phyloP scores from a whole-genome alignment of 768 basidiomycete genomes.

The Russula emetica region DNA sequence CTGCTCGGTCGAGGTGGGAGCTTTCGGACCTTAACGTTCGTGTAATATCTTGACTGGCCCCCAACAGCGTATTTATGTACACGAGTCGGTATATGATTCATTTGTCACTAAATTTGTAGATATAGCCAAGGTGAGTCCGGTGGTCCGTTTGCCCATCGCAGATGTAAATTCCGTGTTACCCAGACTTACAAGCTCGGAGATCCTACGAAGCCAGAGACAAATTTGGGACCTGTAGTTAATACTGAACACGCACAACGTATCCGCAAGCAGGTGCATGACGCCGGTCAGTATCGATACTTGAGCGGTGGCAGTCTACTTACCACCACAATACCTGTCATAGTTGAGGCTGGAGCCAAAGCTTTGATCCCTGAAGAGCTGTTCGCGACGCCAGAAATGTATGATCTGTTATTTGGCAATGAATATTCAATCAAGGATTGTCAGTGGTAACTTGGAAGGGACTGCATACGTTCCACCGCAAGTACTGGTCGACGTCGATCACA shows the following conservation, averaged over 20 bases:
- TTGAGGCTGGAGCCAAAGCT: constrained; percentile 72
- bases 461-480: constrained; percentile 91
- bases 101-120: constrained; percentile 75
- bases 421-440: constrained; percentile 1
- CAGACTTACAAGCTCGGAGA: constrained; percentile 85
- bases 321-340: constrained; percentile 34
- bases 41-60: background rate
- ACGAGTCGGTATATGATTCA: constrained; percentile 71
- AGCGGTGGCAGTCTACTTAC: background rate
- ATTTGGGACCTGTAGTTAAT: constrained; percentile 91
- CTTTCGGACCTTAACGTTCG: background rate
- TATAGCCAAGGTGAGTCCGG: constrained; percentile 56
- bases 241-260: constrained; percentile 81
- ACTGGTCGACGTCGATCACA: constrained; percentile 81
- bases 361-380: constrained; percentile 68
- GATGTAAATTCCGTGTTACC: background rate
- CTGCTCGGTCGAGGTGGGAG: constrained; percentile 76
- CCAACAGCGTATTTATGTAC: constrained; percentile 84
- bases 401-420: constrained; percentile 7
- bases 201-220: constrained; percentile 67
- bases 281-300: constrained; percentile 47
- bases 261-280: constrained; percentile 80
- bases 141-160: background rate
- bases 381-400: constrained; percentile 63
- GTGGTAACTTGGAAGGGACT: constrained; percentile 44